These are phyloP conservation scores for Phytophthora constricta DNA, from an alignment of 352 stramenopile genomes.

Conservation along the genomic window DNA sequence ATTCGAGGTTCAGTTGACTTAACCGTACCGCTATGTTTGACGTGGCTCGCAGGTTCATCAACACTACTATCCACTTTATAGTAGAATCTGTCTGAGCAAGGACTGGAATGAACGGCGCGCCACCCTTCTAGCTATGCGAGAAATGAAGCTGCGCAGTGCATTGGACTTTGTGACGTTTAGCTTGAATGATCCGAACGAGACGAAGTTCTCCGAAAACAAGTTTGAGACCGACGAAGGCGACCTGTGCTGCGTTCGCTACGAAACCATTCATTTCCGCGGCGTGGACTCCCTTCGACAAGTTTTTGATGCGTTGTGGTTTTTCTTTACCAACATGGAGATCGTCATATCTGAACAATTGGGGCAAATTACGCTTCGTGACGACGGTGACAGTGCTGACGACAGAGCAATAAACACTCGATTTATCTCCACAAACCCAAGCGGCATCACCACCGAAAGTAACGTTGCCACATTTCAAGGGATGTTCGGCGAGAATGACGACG, in stretches of 20 bases:
- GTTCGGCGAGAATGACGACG: constrained; percentile 17
- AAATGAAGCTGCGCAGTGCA: constrained; percentile 23
- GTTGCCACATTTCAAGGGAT: constrained; percentile 32
- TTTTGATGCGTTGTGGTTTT: constrained; percentile 40
- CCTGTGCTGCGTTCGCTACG: constrained; percentile 38
- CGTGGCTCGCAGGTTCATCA: constrained; percentile 31
- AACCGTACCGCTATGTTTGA: background rate
- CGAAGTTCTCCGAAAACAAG: constrained; percentile 32
- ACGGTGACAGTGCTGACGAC: constrained; percentile 38
- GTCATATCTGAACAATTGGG: constrained; percentile 42
- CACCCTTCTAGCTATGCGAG: constrained; percentile 23
- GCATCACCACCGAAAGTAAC: constrained; percentile 37
- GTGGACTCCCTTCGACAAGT: constrained; percentile 37
- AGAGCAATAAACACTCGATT: constrained; percentile 37
- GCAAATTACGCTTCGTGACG: constrained; percentile 44
- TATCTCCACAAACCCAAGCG: constrained; percentile 24
- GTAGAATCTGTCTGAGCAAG: constrained; percentile 31
- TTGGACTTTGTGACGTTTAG: constrained; percentile 36
- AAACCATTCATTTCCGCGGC: constrained; percentile 38
- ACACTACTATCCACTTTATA: constrained; percentile 33
- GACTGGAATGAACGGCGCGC: constrained; percentile 25
- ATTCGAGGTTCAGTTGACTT: too few species aligned
- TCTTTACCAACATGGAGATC: constrained; percentile 50
- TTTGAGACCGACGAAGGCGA: constrained; percentile 38
- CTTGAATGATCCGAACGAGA: constrained; percentile 15